Evolutionary conservation across 441 rosid species (phyloP).

Genomic region (Croton setiger): DNA sequence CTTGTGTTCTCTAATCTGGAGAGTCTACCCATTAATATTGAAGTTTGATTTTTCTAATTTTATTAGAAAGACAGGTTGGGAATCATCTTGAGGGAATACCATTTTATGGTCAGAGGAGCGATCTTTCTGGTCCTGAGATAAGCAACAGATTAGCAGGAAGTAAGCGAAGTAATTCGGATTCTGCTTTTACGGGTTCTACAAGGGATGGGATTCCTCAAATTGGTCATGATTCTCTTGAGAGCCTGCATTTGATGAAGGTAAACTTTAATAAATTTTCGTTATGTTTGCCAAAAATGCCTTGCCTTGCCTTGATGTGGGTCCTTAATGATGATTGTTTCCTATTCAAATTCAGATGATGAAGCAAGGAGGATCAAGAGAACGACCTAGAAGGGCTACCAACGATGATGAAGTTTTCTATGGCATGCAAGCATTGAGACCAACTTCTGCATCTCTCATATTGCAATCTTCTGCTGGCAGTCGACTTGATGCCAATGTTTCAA

Average conservation of each 20-base stretch:
- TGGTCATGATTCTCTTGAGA: conserved; percentile 61
- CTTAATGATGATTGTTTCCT: conserved; percentile 18
- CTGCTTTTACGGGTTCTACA: conserved; percentile 40
- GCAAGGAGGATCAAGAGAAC: conserved; percentile 51
- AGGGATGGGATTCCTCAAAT: conserved; percentile 38
- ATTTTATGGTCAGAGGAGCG: conserved; percentile 64
- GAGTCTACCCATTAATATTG: conserved; percentile 10
- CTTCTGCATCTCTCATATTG: conserved; percentile 43
- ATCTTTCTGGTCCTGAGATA: conserved; percentile 56
- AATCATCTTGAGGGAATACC: conserved; percentile 85
- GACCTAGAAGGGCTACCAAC: conserved; percentile 42
- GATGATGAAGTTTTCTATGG: conserved; percentile 49
- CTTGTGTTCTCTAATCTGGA: neutral
- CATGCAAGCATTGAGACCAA: conserved; percentile 44
- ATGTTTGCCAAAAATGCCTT: conserved; percentile 12
- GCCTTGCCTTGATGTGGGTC: neutral
- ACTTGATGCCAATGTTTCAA: conserved; percentile 41
- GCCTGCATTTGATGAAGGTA: conserved; percentile 80
- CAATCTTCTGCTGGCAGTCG: conserved; percentile 50
- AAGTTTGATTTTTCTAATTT: conserved; percentile 28
- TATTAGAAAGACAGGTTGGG: conserved; percentile 55
- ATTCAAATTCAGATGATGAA: conserved; percentile 47
- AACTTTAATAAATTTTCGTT: conserved; percentile 15
- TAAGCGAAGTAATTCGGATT: conserved; percentile 79
- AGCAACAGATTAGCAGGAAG: conserved; percentile 58